Evolutionary conservation across 1,284 basidiomycete genomes (phyloP), one percentile per base, ranked within the genome.

Genomic region (Ganoderma boninense): DNA sequence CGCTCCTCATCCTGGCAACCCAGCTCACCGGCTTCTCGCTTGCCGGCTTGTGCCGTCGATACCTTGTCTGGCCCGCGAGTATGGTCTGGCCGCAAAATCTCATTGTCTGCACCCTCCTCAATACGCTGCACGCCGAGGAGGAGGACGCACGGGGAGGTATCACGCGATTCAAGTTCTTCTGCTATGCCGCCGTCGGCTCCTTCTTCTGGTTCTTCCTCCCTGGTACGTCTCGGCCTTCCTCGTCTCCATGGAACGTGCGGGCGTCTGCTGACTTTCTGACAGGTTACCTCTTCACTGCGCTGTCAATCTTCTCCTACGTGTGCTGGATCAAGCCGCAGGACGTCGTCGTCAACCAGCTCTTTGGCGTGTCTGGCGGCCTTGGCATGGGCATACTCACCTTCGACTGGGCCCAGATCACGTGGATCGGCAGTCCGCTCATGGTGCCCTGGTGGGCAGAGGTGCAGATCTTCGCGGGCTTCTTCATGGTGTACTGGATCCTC

Each of bases 71-170:
- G 93, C 98, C 98, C 0, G 97, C 97, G 2, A 94, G 93, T 73
- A 97, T 99, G 95, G 93, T 99, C 65, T 99, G 98, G 98, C 98
- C 98, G 0, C 92, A 95, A 79, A 97, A 97, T 79, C 86, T 99
- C 43, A 94, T 98, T 59, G 89, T 90, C 0, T 96, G 96, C 75
- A 97, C 97, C 18, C 84, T 97, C 64, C 86, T 99, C 78, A 99
- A 99, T 79, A 97, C 97, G 2, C 85, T 99, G 14, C 98, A 99
- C 79, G 97, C 98, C 18, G 97, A 98, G 76, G 95, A 97, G 71
- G 97, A 98, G 65, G 91, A 92, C 74, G 76, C 74, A 6, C 79
- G 81, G 0, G 87, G 89, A n/a, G 90, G 89, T 4, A 92, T 98
- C 78, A 89, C 91, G 32, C 84, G 95, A 68, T 93, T 93, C 81